A percentile compares a stretch with the other conserved stretches of the same genome.
Evolutionary conservation across 768 basidiomycete genomes (phyloP).

Genomic region (Tulasnella sp.): DNA sequence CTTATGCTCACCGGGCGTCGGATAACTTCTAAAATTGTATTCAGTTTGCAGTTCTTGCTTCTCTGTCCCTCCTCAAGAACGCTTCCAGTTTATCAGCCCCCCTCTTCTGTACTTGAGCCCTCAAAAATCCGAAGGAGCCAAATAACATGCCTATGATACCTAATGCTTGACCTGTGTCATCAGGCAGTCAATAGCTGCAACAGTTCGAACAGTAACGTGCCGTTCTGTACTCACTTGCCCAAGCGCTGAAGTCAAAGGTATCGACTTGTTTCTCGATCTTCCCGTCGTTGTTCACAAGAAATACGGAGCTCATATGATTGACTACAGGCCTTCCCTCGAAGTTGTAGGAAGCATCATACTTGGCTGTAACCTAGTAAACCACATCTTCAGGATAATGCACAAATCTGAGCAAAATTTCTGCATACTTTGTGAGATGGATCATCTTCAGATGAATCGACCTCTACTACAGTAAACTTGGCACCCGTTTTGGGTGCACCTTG

Average conservation of each 20-base stretch:
- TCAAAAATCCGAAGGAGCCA: too few species aligned
- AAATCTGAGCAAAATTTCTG: not conserved
- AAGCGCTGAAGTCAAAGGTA: not conserved
- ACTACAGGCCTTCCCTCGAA: conserved; percentile 1
- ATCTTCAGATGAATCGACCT: not conserved
- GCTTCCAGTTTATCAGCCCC: too few species aligned
- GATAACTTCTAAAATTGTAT: too few species aligned
- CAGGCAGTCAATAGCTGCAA: too few species aligned
- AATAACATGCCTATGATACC: too few species aligned
- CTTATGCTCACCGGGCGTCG: too few species aligned
- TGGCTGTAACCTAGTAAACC: not conserved
- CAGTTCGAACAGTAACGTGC: too few species aligned
- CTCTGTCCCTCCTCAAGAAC: too few species aligned
- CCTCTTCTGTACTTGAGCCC: too few species aligned
- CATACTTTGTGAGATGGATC: not conserved
- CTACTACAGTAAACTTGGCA: not conserved
- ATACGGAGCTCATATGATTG: not conserved
- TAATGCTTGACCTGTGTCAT: too few species aligned
- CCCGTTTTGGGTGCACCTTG: conserved; percentile 3
- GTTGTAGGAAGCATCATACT: not conserved
- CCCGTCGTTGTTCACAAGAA: not conserved
- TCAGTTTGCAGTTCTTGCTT: too few species aligned
- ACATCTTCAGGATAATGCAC: not conserved
- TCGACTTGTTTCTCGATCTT: conserved; percentile 1
- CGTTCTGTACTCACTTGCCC: conserved; percentile 1